Evolutionary conservation across 106 monocot species (phyloP), one percentile per base, ranked within the genome.

Genomic region (Acorus gramineus): DNA sequence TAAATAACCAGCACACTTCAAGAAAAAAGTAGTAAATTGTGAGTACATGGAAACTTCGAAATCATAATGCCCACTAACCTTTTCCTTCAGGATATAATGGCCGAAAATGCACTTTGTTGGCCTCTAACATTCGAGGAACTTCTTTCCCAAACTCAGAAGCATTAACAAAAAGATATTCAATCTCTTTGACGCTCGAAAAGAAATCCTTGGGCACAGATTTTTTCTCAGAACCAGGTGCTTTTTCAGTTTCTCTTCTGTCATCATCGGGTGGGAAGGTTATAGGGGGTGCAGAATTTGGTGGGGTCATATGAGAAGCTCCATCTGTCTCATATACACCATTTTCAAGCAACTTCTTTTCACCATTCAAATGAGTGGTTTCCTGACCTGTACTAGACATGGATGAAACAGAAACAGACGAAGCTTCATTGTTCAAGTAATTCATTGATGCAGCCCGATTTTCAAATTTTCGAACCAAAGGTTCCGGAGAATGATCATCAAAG

Each of bases 111-210:
- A 88, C 57, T 81, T 79, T 83, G 71, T 82, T 78, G 61, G 91
- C 91, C 69, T 98, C 96, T 43, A 98, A 69, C 96, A 98, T 91
- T 72, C 90, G 87, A n/a, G 77, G 87, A 77, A 98, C 83, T 73
- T 98, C 91, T 77, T 56, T 82, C 71, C 96, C 91, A 63, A 85
- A 83, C 44, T 91, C 88, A 66, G 85, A 80, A 74, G 96, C 91
- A 72, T 65, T 91, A 1, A 80, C 4, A 75, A 98, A 98, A 9
- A 91, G 70, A 46, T 72, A 47, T 69, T 98, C 91, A 73, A 98
- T 85, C 58, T 91, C 96, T 73, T 88, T 88, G 47, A 98, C 62
- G 50, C 85, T 77, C 53, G 59, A 79, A 14, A 73, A 11, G 47
- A 88, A 74, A 70, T 88, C 87, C 59, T 79, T 86, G 4, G 1